Evolutionary conservation across 176 grass and related monocot genomes (phyloP), one percentile per base, ranked within the genome.

Genomic region (maize (Zea mays)): DNA sequence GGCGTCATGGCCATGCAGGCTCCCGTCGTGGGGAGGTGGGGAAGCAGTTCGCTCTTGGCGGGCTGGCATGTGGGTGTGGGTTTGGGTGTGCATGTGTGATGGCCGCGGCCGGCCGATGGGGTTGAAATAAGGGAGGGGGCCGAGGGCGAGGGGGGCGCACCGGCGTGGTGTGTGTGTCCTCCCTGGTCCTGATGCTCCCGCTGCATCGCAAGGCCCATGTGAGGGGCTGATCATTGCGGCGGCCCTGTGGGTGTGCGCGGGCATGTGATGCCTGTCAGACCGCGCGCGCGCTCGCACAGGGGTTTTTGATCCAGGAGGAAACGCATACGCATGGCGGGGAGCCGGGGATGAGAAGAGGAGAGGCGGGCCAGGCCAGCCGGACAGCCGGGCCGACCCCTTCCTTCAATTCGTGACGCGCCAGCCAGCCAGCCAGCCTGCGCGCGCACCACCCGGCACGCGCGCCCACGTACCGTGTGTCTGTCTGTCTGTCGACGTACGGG

Each of bases 211-310:
- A 69, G 54, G 7, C 54, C 59, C 89, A 85, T 91, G 89, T 91
- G 86, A 69, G 49, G 47, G 19, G 59, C 49, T 84, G 83, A 73
- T 89, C 86, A 86, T 84, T 69, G 84, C 67, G 77, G 84, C 67
- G 77, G 35, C 41, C 63, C 67, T 41, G 77, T 43, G 73, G 33
- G 76, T 54, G 76, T 38, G 85, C 12, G 66, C 69, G 35, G 67
- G 10, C 89, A 91, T 91, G 89, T 88, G 85, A 82, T 49, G 73
- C 67, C 52, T 82, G 89, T 85, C 89, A 91, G 84, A 4, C 33
- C 10, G 37, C 46, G 4, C 58, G 21, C 21, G 35, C 57, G 11
- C 9, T 4, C 43, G 1, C 34, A 12, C 62, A 69, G 69, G 85
- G 68, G 80, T 58, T 50, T 62, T 64, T 21, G n/a, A 21, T 58